A percentile compares a stretch with the other conserved stretches of the same genome.
Evolutionary conservation across 2,329 filamentous ascomycete species (phyloP).

Genomic region (Ophiostoma piceae): DNA sequence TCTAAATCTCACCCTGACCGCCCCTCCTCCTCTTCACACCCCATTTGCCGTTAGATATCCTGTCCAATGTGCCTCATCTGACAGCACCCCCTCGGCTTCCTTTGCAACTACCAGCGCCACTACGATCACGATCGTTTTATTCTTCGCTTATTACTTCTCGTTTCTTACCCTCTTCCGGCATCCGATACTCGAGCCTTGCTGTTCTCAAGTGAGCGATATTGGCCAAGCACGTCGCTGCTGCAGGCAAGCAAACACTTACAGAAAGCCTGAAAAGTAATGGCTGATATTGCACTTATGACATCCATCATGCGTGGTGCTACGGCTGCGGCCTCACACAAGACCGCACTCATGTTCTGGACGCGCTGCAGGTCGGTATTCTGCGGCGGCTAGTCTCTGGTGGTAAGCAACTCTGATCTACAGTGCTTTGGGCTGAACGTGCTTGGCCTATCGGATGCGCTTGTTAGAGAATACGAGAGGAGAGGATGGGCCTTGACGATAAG

Average conservation of each 20-base stretch:
- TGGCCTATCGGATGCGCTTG: constrained; percentile 7
- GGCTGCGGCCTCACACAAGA: not conserved
- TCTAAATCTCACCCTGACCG: not conserved
- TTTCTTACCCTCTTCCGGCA: not conserved
- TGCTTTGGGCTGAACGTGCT: not conserved
- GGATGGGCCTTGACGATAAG: not conserved
- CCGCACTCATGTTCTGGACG: not conserved
- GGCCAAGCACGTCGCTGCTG: not conserved
- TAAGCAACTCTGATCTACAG: not conserved
- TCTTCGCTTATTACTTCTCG: not conserved
- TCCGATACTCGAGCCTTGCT: not conserved
- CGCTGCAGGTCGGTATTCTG: not conserved
- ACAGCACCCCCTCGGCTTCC: not conserved
- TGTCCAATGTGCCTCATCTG: not conserved
- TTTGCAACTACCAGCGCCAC: not conserved
- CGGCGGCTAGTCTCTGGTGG: not conserved
- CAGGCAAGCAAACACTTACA: not conserved
- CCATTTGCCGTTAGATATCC: not conserved
- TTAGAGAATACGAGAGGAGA: constrained; percentile 8
- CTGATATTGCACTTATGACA: not conserved
- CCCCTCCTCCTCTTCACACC: not conserved
- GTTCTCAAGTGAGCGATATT: not conserved
- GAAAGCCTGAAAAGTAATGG: not conserved
- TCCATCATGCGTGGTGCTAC: not conserved
- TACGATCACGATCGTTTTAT: not conserved